Base-by-base conservation (phyloP, 192 early-diverging fungal species). In the Funneliformis geosporum region DNA sequence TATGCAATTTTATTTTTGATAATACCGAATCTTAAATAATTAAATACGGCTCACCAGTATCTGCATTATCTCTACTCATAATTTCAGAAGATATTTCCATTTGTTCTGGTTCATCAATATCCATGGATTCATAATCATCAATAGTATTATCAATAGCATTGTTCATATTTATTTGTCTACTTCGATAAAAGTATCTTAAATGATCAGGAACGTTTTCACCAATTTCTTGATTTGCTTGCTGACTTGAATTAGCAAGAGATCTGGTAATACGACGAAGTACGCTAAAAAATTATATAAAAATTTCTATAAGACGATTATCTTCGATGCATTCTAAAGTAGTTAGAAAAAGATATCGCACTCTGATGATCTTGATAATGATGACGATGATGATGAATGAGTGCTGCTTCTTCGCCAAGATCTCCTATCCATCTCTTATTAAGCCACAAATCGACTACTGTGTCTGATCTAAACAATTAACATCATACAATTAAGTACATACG, bases 41-140 rank as follows among this genome's bases (percentile, higher is more conserved):
- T 23, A n/a, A 62, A 27, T 62, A 25, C 33, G 27, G 27, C 23
- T 33, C 5, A 65, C 62, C 62, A 65, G 23, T 65, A 25, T 65
- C 62, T 8, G 33, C 18, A 39, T 68, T 39, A 68, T 68, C 66
- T 42, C 66, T 68, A 68, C 12, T 39, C 18, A 39, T 38, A 21
- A 21, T 14, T 68, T 39, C 66, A 21, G 66, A 39, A 42, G 50
- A 55, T 55, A 39, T 68, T 39, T 68, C 66, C 38, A 39, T 21
- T 68, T 21, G 28, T 8, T 28, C 38, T 68, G 66, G 66, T 38
- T 42, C 66, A 68, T 68, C 66, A 68, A 68, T 68, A 38, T 68
- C 66, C 66, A 68, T 68, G 3, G 66, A 12, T 42, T 68, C 66
- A 4, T 28, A 21, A 39, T 68, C 14, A 68, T 39, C 33, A 14